These are phyloP conservation scores for Aspergillus brunneoviolaceus DNA, from an alignment of 2,329 filamentous ascomycete genomes.

Conservation along the genomic window DNA sequence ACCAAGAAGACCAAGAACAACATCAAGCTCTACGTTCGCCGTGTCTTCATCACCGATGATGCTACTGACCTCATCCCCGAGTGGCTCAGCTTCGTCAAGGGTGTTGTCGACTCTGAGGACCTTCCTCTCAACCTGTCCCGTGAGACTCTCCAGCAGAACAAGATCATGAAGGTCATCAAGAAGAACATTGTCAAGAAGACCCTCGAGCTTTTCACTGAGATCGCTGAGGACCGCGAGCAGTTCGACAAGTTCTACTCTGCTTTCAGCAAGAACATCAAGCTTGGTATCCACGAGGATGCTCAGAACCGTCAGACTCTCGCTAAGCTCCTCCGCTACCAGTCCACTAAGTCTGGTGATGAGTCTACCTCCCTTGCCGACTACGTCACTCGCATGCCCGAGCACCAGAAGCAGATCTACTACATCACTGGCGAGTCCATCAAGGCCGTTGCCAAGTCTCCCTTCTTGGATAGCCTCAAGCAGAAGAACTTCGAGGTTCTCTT, in stretches of 20 bases:
- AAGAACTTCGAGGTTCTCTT: conserved; percentile 99
- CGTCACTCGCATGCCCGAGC: conserved; percentile 98
- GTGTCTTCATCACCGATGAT: conserved; percentile 99
- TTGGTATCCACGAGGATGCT: conserved; percentile 98
- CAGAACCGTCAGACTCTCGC: conserved; percentile 92
- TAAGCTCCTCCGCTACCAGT: conserved; percentile 98
- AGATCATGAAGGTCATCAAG: conserved; percentile 99
- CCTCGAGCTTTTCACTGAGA: conserved; percentile 98
- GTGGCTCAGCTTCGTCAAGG: conserved; percentile 99
- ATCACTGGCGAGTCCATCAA: conserved; percentile 99
- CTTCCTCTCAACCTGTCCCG: conserved; percentile 98
- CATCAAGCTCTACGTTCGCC: conserved; percentile 99
- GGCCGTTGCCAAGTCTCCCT: conserved; percentile 96
- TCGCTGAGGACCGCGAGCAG: conserved; percentile 98
- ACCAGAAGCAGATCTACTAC: conserved; percentile 99
- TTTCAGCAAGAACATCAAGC: conserved; percentile 99
- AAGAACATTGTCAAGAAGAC: conserved; percentile 99
- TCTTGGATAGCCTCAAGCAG: conserved; percentile 97
- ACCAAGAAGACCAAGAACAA: conserved; percentile 99
- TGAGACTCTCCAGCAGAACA: conserved; percentile 99
- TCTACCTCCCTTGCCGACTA: conserved; percentile 94
- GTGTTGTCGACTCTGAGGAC: conserved; percentile 99
- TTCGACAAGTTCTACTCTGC: conserved; percentile 99
- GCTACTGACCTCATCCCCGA: conserved; percentile 98
- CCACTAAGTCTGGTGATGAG: conserved; percentile 98